phyloP scores from a whole-genome alignment of 1,139 yeast genomes.

The Blastobotrys apis region DNA sequence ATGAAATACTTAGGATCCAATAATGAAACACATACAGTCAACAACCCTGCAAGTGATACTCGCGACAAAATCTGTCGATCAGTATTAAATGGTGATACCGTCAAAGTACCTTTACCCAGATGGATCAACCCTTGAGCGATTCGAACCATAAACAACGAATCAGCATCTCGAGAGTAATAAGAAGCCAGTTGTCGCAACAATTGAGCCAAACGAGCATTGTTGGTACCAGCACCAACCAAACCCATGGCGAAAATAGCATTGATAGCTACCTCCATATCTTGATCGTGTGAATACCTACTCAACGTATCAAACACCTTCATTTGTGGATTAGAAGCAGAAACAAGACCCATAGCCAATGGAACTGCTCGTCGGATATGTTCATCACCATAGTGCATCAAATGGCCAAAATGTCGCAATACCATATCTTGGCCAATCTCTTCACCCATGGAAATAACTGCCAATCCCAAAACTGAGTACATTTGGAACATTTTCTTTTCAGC shows the following conservation, averaged over 20 bases:
- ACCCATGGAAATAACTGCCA: constrained; percentile 95
- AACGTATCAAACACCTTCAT: constrained; percentile 96
- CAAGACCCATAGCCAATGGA: constrained; percentile 95
- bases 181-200: constrained; percentile 89
- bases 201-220: constrained; percentile 96
- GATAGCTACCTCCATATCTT: constrained; percentile 89
- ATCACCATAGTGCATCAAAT: constrained; percentile 96
- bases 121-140: constrained; percentile 93
- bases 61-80: constrained; percentile 86
- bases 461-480: constrained; percentile 89
- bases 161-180: constrained; percentile 87
- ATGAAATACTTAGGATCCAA: constrained; percentile 76
- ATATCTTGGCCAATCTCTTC: constrained; percentile 97
- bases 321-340: constrained; percentile 90
- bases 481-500: constrained; percentile 63
- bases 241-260: constrained; percentile 98
- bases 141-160: constrained; percentile 87
- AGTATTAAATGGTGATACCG: constrained; percentile 82
- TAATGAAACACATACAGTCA: constrained; percentile 80
- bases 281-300: constrained; percentile 93
- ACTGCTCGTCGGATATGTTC: constrained; percentile 89
- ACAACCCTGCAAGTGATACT: constrained; percentile 82
- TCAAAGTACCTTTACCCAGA: constrained; percentile 91
- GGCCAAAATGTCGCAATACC: constrained; percentile 96
- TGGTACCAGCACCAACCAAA: constrained; percentile 96